These are phyloP conservation scores for Trichoderma lentiforme DNA, from an alignment of 2,329 filamentous ascomycete species.

Conservation along the genomic window DNA sequence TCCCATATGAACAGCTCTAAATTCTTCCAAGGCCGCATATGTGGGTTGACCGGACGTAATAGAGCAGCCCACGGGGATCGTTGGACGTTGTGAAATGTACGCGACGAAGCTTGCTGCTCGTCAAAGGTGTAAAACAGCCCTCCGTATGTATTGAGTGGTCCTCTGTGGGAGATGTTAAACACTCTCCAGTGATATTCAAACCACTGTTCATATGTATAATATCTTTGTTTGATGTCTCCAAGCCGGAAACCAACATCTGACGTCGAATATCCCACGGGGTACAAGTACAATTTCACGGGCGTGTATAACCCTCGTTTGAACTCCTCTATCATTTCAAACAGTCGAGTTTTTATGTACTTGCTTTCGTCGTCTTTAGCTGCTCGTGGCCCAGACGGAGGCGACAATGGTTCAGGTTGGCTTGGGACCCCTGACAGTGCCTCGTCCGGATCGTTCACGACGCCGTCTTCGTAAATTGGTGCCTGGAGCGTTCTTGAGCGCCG, in stretches of 20 bases:
- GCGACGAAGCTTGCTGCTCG: constrained; percentile 33
- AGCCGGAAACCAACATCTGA: constrained; percentile 26
- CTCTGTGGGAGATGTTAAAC: background rate
- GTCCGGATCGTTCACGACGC: constrained; percentile 39
- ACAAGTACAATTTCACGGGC: constrained; percentile 34
- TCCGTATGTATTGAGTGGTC: constrained; percentile 25
- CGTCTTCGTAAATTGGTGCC: constrained; percentile 31
- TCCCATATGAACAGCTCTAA: constrained; percentile 58
- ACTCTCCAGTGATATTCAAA: constrained; percentile 22
- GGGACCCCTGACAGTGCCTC: constrained; percentile 14
- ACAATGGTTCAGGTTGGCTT: background rate
- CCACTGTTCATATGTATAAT: constrained; percentile 26
- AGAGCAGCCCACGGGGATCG: constrained; percentile 52
- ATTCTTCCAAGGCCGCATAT: constrained; percentile 29
- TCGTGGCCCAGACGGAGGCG: background rate
- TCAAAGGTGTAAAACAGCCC: constrained; percentile 52
- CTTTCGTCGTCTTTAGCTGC: background rate
- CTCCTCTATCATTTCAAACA: background rate
- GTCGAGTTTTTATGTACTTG: background rate
- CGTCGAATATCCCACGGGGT: constrained; percentile 41
- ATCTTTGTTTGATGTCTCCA: constrained; percentile 22
- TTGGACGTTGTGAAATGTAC: constrained; percentile 20
- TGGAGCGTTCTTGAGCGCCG: constrained; percentile 27
- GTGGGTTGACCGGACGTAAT: constrained; percentile 43
- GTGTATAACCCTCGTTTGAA: constrained; percentile 14